Conservation (phyloP, 352 stramenopile species). For the Albugo candida region DNA sequence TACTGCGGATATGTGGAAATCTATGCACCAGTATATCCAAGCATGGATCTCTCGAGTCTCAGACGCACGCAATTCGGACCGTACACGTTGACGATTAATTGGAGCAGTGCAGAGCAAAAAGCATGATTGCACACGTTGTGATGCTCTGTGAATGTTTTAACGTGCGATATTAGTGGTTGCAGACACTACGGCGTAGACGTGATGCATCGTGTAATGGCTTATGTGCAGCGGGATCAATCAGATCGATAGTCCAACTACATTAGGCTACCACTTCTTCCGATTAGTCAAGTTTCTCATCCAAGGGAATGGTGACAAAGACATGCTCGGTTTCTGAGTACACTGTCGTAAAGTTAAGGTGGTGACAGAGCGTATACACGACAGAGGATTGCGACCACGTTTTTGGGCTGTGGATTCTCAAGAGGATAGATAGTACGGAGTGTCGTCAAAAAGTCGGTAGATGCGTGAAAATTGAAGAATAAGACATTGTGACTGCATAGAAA, state of each 20-base stretch:
- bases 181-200: slow-evolving; percentile 36
- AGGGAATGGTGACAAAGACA: slow-evolving; percentile 18
- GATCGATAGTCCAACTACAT: slow-evolving; percentile 33
- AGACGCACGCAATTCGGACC: slow-evolving; percentile 60
- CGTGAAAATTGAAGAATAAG: too few species aligned
- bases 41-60: slow-evolving; percentile 42
- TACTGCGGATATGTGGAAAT: too few species aligned
- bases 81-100: slow-evolving; percentile 47
- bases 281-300: slow-evolving; percentile 49
- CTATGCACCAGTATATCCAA: too few species aligned
- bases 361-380: too few species aligned
- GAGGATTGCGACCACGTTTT: too few species aligned
- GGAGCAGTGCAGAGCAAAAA: slow-evolving; percentile 16
- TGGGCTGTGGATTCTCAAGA: too few species aligned
- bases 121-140: slow-evolving; percentile 34
- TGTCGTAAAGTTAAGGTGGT: too few species aligned
- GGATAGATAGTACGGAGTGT: too few species aligned
- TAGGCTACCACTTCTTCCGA: slow-evolving; percentile 49
- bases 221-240: slow-evolving; percentile 32
- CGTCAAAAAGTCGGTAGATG: too few species aligned
- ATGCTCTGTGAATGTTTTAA: slow-evolving; percentile 43
- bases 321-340: too few species aligned
- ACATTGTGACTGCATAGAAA: too few species aligned
- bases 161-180: slow-evolving; percentile 61
- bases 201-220: slow-evolving; percentile 38